Percentiles rank a stretch among this genome's conserved stretches.
Evolutionary conservation across 148 eudicot genomes (phyloP).

Genomic region (Camellia sinensis): DNA sequence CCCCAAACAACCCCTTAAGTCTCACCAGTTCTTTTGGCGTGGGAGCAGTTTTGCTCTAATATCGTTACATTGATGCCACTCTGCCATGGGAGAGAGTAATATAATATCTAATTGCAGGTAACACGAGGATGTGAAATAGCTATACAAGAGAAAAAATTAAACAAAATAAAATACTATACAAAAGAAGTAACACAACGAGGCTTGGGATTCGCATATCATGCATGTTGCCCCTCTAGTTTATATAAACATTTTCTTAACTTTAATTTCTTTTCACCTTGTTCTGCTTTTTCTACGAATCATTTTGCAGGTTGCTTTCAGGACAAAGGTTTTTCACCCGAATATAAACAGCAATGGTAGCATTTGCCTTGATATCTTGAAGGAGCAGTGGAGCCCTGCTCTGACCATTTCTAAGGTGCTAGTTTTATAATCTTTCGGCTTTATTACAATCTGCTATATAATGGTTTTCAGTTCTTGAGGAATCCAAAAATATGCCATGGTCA

Average conservation of each 20-base stretch:
- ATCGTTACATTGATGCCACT: no score
- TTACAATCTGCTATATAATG: neutral
- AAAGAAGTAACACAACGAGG: neutral
- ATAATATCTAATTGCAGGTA: neutral
- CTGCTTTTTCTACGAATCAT: slow-evolving; percentile 4
- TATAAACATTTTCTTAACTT: neutral
- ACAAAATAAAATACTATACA: no score
- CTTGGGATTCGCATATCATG: neutral
- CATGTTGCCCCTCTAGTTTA: neutral
- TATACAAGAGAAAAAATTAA: neutral
- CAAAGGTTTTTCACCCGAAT: slow-evolving; percentile 71
- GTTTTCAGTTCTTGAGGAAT: neutral
- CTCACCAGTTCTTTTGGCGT: no score
- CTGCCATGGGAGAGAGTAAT: neutral
- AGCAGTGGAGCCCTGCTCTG: slow-evolving; percentile 74
- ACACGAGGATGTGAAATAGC: neutral
- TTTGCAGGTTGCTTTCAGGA: slow-evolving; percentile 68
- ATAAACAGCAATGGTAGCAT: slow-evolving; percentile 72
- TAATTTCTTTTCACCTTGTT: neutral
- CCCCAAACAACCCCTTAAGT: no score
- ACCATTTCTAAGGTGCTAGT: slow-evolving; percentile 61
- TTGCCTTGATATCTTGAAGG: slow-evolving; percentile 71
- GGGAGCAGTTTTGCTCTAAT: no score
- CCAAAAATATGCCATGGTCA: neutral
- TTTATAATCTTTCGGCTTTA: neutral